Percentiles rank a stretch among this genome's conserved stretches.
phyloP scores from a whole-genome alignment of 2,329 filamentous ascomycete species.

The Neocucurbitaria cava region DNA sequence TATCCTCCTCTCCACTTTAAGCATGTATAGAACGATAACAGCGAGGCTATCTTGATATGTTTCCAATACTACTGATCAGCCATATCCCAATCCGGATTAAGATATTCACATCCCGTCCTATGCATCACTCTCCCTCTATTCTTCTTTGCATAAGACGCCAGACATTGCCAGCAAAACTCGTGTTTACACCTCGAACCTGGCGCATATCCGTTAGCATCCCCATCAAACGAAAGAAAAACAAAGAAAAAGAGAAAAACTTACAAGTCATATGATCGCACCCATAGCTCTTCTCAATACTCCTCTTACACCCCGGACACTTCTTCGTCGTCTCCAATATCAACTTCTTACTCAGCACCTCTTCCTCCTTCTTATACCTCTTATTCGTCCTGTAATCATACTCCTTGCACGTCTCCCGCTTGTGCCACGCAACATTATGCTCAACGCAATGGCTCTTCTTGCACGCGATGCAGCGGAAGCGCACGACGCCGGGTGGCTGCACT shows the following conservation, averaged over 20 bases:
- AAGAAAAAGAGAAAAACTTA: slow-evolving; percentile 12
- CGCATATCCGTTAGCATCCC: not conserved
- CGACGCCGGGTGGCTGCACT: slow-evolving; percentile 53
- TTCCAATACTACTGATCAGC: not conserved
- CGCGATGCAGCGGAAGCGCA: slow-evolving; percentile 50
- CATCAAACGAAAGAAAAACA: no score
- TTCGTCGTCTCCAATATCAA: slow-evolving; percentile 44
- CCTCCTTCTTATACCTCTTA: slow-evolving; percentile 32
- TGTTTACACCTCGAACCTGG: slow-evolving; percentile 45
- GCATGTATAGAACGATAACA: not conserved
- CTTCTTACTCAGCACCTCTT: slow-evolving; percentile 37
- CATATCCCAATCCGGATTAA: not conserved
- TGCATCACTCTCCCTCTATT: slow-evolving; percentile 3
- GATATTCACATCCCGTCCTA: slow-evolving; percentile 4
- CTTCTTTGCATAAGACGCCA: slow-evolving; percentile 29
- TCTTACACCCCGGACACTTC: slow-evolving; percentile 50
- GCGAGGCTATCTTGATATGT: no score
- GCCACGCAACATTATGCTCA: slow-evolving; percentile 46
- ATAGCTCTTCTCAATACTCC: slow-evolving; percentile 49
- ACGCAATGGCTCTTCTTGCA: slow-evolving; percentile 50
- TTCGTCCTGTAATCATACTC: slow-evolving; percentile 47
- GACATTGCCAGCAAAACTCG: slow-evolving; percentile 52
- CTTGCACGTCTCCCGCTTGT: slow-evolving; percentile 48
- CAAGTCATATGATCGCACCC: slow-evolving; percentile 54
- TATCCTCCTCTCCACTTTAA: not conserved